Conservation (phyloP, 768 basidiomycete genomes). For the Leccinum incarnatum region DNA sequence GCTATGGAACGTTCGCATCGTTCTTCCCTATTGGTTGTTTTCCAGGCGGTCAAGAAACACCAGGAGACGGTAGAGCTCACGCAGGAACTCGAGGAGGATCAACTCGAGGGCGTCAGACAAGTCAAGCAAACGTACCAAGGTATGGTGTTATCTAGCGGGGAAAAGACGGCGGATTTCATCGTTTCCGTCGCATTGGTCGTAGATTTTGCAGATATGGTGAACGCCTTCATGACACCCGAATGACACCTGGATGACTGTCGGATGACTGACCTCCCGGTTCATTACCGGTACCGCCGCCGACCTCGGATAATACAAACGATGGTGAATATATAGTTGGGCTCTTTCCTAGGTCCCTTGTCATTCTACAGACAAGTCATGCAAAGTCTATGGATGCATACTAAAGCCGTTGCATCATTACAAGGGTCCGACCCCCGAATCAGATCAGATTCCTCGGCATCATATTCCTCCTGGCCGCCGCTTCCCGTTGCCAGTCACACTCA, state of each 20-base stretch:
- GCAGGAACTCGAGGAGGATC: constrained; percentile 24
- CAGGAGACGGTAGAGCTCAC: constrained; percentile 23
- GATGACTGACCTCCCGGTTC: neutral
- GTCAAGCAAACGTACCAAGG: constrained; percentile 22
- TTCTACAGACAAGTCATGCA: neutral
- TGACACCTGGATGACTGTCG: neutral
- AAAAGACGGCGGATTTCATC: neutral
- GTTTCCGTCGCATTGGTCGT: neutral
- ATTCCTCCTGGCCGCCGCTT: constrained; percentile 18
- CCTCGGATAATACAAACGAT: neutral
- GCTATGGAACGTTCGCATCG: neutral
- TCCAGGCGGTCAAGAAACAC: constrained; percentile 27
- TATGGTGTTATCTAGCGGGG: neutral
- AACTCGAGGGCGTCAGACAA: constrained; percentile 22
- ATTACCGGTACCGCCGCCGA: neutral
- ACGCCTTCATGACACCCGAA: constrained; percentile 19
- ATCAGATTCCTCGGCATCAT: constrained; percentile 1
- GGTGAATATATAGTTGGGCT: neutral
- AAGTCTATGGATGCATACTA: neutral
- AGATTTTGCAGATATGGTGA: constrained; percentile 21
- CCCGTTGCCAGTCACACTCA: constrained; percentile 41
- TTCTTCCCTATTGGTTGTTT: neutral
- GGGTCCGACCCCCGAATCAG: neutral
- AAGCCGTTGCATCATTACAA: constrained; percentile 1
- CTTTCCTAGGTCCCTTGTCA: neutral